These are phyloP conservation scores for Chlamydomonas eustigma DNA, from an alignment of 139 green algal species.

Conservation along the genomic window DNA sequence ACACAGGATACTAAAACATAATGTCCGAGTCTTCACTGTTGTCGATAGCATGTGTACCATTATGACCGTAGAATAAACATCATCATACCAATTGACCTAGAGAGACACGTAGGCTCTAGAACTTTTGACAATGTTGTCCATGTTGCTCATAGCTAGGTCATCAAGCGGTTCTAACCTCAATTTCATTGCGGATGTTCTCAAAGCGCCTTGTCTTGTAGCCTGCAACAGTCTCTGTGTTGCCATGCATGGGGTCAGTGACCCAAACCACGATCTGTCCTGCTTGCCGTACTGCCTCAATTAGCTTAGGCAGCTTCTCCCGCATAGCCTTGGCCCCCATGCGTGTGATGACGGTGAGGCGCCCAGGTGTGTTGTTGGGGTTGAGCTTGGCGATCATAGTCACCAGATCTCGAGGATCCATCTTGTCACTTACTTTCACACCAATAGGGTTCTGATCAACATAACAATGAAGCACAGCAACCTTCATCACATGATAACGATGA, in stretches of 20 bases:
- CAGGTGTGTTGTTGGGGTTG: conserved; percentile 94
- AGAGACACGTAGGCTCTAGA: no score
- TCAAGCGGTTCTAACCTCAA: no score
- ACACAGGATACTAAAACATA: no score
- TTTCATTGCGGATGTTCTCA: conserved; percentile 78
- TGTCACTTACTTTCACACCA: conserved; percentile 69
- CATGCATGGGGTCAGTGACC: conserved; percentile 98
- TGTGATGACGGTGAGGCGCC: conserved; percentile 89
- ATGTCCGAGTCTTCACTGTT: no score
- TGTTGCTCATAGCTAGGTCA: no score
- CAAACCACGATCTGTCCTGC: conserved; percentile 87
- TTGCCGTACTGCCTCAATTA: conserved; percentile 51
- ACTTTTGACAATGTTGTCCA: no score
- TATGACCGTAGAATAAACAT: no score
- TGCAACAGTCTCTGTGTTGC: conserved; percentile 91
- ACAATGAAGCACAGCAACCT: no score
- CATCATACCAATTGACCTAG: no score
- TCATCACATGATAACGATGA: no score
- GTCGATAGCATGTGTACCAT: no score
- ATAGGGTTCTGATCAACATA: conserved; percentile 31
- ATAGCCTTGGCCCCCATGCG: conserved; percentile 95
- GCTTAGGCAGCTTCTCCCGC: conserved; percentile 63
- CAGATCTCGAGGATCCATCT: conserved; percentile 87
- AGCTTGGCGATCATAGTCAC: conserved; percentile 84
- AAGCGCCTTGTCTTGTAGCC: conserved; percentile 97